These are phyloP conservation scores for Penicillium sp. DNA, from an alignment of 2,329 filamentous ascomycete genomes.

Conservation along the genomic window DNA sequence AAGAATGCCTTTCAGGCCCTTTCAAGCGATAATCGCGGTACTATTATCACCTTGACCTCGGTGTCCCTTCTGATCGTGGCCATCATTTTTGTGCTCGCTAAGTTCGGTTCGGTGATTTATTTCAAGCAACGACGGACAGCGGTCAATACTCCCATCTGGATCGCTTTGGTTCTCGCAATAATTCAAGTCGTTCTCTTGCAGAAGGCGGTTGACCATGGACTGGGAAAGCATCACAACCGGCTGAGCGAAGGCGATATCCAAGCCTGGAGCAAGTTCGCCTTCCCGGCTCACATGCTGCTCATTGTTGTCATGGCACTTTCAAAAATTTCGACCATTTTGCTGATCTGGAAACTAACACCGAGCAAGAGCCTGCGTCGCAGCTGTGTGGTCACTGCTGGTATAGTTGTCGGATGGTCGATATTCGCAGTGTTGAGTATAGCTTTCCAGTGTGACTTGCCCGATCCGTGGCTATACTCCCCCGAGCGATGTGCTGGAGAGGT, in stretches of 20 bases:
- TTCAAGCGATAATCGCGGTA: slow-evolving; percentile 9
- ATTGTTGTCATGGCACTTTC: slow-evolving; percentile 14
- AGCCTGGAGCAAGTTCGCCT: slow-evolving; percentile 14
- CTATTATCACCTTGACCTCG: slow-evolving; percentile 10
- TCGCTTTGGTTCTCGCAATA: slow-evolving; percentile 13
- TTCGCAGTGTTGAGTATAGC: slow-evolving; percentile 24
- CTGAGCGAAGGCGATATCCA: slow-evolving; percentile 5
- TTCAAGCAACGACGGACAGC: slow-evolving; percentile 16
- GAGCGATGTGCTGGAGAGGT: slow-evolving; percentile 21
- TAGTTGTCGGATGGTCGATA: slow-evolving; percentile 16
- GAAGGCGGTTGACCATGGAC: slow-evolving; percentile 15
- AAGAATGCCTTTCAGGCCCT: slow-evolving; percentile 4
- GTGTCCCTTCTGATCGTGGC: slow-evolving; percentile 12
- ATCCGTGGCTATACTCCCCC: slow-evolving; percentile 21
- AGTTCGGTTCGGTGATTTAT: slow-evolving; percentile 14
- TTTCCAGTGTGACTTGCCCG: slow-evolving; percentile 24
- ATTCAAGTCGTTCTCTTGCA: slow-evolving; percentile 15
- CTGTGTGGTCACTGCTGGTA: slow-evolving; percentile 14
- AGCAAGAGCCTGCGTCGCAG: slow-evolving; percentile 10
- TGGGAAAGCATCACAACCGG: slow-evolving; percentile 10
- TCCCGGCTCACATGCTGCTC: slow-evolving; percentile 12
- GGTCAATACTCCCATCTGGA: slow-evolving; percentile 15
- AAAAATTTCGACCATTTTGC: slow-evolving; percentile 18
- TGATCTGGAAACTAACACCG: slow-evolving; percentile 22
- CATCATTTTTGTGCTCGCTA: slow-evolving; percentile 16